Evolutionary conservation across 1,284 basidiomycete species (phyloP), one percentile per base, ranked within the genome.

Genomic region (Fomitopsis betulina): DNA sequence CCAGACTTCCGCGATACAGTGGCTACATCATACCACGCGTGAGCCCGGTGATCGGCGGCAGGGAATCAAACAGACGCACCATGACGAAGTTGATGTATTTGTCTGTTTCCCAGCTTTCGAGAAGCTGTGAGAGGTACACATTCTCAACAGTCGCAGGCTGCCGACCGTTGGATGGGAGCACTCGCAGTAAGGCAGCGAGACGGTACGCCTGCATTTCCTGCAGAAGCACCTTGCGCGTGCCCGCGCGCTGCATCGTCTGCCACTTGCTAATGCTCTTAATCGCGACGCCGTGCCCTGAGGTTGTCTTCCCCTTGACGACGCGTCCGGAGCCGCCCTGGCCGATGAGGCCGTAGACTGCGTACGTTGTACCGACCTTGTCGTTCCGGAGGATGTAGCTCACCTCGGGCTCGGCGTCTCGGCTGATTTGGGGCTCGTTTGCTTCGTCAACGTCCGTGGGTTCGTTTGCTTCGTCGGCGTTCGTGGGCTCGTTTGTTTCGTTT

Each of bases 51-150:
- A 15, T 57, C 52, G 3, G 47, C 13, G 8, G 54, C 54, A 39
- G 53, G 10, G 54, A 38, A 25, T 9, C 13, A 5, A 5, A 17
- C 5, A 19, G 30, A 58, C 68, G 30, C 42, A 68, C 68, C 68
- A 69, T 67, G 25, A 67, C 62, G 35, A 68, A 62, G 56, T 66
- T 65, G 2, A 68, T 33, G 40, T 62, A 59, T 0, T 60, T 53
- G 1, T 56, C 37, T 33, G 68, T 67, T 25, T 66, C 63, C 62
- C 65, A 69, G 6, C 63, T 63, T 39, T 59, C 54, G 13, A 64
- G 30, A 9, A 68, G 52, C 17, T 49, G 38, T 21, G 56, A 53
- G 32, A 67, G 30, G n/a, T 39, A 10, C 47, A 13, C 5, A 19
- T n/a, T 6, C 40, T 19, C 19, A 13, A 15, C 19, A 56, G 56